Conservation (phyloP, 1,284 basidiomycete species). For the Acaromyces ingoldii region DNA sequence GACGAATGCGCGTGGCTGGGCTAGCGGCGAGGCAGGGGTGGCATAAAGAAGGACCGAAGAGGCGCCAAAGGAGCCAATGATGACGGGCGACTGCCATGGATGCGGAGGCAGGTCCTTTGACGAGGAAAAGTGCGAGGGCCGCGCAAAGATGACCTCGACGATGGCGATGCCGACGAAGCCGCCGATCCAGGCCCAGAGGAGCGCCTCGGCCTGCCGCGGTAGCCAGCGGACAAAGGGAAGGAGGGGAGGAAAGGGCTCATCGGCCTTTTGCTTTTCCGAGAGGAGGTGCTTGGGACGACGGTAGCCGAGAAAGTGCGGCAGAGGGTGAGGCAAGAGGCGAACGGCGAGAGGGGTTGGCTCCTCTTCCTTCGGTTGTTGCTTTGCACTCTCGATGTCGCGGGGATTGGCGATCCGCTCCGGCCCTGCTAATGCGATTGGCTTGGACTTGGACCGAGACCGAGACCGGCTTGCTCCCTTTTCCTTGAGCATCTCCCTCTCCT, state of each 20-base stretch:
- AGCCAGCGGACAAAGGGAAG: conserved; percentile 19
- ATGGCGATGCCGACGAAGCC: conserved; percentile 17
- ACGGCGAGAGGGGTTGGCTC: not conserved
- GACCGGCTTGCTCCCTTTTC: no score
- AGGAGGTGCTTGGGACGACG: no score
- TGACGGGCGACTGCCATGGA: conserved; percentile 24
- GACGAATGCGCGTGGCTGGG: conserved; percentile 26
- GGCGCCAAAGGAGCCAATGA: conserved; percentile 36
- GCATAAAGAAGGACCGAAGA: conserved; percentile 33
- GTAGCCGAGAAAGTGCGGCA: conserved; percentile 27
- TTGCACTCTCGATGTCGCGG: not conserved
- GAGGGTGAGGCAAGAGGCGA: conserved; percentile 14
- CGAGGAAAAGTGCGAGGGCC: conserved; percentile 21
- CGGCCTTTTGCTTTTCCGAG: no score
- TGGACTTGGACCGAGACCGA: no score
- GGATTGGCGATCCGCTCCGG: no score
- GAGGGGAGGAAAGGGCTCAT: conserved; percentile 7
- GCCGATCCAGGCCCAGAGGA: conserved; percentile 32
- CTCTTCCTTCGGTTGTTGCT: not conserved
- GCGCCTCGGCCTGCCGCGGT: conserved; percentile 24
- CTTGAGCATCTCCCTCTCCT: no score
- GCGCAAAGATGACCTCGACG: conserved; percentile 18
- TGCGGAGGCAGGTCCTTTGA: conserved; percentile 22
- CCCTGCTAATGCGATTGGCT: no score
- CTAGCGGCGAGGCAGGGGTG: conserved; percentile 24